These are phyloP conservation scores for Tetracentron sinense DNA, from an alignment of 164 flowering plant species.

Conservation along the genomic window DNA sequence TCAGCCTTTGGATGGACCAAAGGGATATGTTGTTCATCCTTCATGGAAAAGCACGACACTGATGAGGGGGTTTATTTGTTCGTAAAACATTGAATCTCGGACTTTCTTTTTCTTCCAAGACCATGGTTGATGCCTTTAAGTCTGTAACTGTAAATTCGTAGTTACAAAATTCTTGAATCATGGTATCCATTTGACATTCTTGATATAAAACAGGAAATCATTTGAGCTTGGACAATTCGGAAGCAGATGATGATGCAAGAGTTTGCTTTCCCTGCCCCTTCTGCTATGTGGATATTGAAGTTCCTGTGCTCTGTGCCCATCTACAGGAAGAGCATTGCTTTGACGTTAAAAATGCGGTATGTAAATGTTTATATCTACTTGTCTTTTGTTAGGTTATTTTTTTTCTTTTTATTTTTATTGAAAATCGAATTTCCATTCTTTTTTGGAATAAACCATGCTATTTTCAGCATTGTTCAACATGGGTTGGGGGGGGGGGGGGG, in stretches of 20 bases:
- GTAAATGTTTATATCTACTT: constrained; percentile 7
- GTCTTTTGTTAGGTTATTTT: background rate
- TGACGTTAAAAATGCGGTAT: constrained; percentile 68
- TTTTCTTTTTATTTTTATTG: background rate
- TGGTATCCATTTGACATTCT: constrained; percentile 2
- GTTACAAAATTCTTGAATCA: background rate
- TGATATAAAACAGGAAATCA: constrained; percentile 32
- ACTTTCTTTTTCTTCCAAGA: background rate
- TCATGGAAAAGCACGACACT: no score
- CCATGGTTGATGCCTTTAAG: background rate
- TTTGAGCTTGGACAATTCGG: constrained; percentile 36
- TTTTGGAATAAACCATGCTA: no score
- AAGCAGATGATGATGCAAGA: constrained; percentile 54
- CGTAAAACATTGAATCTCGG: no score
- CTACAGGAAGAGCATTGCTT: constrained; percentile 88
- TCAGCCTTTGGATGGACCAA: no score
- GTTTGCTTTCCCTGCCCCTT: constrained; percentile 83
- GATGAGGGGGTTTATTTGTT: no score
- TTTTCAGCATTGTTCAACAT: no score
- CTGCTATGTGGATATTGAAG: constrained; percentile 76
- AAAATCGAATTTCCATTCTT: no score
- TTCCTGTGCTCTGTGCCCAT: constrained; percentile 52
- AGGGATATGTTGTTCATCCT: no score
- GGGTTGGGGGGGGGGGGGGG: no score
- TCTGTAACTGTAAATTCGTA: background rate